phyloP scores from a whole-genome alignment of 352 stramenopile genomes.

The Pythium vanterpoolii region DNA sequence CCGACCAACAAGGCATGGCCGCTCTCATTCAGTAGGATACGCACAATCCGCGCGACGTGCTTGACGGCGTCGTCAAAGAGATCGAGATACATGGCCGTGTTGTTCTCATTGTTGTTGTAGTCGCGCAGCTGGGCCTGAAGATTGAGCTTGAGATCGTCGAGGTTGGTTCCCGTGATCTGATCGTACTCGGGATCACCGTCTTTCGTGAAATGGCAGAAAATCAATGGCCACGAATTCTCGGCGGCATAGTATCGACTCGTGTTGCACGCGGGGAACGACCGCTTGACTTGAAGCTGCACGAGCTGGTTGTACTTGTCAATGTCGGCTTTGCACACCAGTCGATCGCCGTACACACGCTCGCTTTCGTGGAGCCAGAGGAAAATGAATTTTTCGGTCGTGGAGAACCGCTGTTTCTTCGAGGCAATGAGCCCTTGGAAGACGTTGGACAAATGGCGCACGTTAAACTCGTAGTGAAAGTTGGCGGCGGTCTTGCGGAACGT shows the following conservation, averaged over 20 bases:
- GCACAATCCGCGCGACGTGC: constrained; percentile 93
- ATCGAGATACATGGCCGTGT: constrained; percentile 94
- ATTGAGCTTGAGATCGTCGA: constrained; percentile 88
- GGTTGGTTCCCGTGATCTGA: constrained; percentile 87
- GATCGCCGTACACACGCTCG: constrained; percentile 95
- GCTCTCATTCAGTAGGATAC: constrained; percentile 89
- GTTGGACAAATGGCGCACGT: constrained; percentile 94
- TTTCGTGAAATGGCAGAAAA: constrained; percentile 96
- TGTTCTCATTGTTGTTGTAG: constrained; percentile 96
- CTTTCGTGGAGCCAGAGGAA: constrained; percentile 95
- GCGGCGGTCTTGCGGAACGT: constrained; percentile 94
- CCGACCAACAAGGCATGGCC: constrained; percentile 93
- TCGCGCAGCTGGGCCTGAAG: constrained; percentile 89
- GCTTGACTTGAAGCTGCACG: constrained; percentile 92
- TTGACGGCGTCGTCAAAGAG: constrained; percentile 97
- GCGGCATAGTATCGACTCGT: constrained; percentile 91
- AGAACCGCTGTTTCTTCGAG: constrained; percentile 91
- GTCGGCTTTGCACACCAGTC: constrained; percentile 91
- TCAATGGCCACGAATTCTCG: constrained; percentile 94
- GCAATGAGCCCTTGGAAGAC: constrained; percentile 96
- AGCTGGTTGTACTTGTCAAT: constrained; percentile 94
- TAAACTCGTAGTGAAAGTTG: constrained; percentile 99
- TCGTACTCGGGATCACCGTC: constrained; percentile 93
- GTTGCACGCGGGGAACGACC: constrained; percentile 91
- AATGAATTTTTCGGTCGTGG: constrained; percentile 92